Conservation (phyloP, 805 yeast species). For the Hanseniaspora valbyensis region DNA sequence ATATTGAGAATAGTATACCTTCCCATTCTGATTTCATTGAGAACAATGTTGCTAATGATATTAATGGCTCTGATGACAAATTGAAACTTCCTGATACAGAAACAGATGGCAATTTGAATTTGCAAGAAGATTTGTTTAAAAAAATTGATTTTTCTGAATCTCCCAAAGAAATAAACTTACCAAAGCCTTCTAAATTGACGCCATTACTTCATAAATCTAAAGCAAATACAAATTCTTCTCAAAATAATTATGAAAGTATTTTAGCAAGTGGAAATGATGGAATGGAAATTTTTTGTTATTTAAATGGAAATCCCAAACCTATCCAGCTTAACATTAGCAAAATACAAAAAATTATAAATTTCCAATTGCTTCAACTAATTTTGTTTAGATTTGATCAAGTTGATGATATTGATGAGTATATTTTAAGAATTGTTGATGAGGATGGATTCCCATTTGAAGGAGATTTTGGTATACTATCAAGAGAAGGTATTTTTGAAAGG, state of each 20-base stretch:
- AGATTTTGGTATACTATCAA: conserved; percentile 75
- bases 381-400: neutral
- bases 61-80: neutral
- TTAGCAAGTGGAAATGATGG: neutral
- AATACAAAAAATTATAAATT: neutral
- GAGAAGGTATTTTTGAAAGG: conserved; percentile 54
- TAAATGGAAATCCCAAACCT: conserved; percentile 2
- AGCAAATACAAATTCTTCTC: neutral
- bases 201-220: neutral
- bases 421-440: conserved; percentile 71
- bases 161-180: no score
- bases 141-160: conserved; percentile 16
- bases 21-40: neutral
- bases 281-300: conserved; percentile 1
- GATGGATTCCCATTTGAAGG: conserved; percentile 87
- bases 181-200: neutral
- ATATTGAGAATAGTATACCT: conserved; percentile 5
- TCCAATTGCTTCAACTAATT: conserved; percentile 1
- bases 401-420: conserved; percentile 19
- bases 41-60: neutral
- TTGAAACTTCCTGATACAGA: conserved; percentile 17
- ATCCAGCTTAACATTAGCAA: neutral
- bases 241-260: neutral
- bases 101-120: conserved; percentile 19
- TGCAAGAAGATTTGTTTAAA: conserved; percentile 22